Conservation (phyloP, 768 basidiomycete species). For the Hygrophoropsis aurantiaca region DNA sequence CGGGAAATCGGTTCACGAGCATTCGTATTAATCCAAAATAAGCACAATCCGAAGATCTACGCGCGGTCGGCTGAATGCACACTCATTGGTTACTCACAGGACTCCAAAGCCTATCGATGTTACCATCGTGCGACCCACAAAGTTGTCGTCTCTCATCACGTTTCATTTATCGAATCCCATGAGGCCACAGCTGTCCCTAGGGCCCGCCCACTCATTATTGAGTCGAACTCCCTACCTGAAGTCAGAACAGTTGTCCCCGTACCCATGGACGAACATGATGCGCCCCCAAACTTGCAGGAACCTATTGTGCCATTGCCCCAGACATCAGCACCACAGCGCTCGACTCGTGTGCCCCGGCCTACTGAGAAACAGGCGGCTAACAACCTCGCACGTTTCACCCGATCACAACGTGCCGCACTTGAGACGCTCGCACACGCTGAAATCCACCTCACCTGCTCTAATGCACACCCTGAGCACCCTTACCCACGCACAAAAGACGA, state of each 20-base stretch:
- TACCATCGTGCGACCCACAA: constrained; percentile 12
- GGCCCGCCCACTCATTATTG: neutral
- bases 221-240: neutral
- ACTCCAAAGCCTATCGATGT: constrained; percentile 24
- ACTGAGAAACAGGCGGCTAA: constrained; percentile 9
- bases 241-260: neutral
- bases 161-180: constrained; percentile 20
- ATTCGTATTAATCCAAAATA: constrained; percentile 16
- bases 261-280: neutral
- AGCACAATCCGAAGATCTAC: constrained; percentile 19
- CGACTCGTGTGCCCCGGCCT: constrained; percentile 8
- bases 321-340: neutral
- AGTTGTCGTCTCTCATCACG: constrained; percentile 13
- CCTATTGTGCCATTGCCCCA: neutral
- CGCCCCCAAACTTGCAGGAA: neutral
- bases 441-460: neutral
- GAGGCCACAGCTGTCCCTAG: neutral
- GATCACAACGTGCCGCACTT: constrained; percentile 1
- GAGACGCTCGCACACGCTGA: neutral
- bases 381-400: constrained; percentile 2
- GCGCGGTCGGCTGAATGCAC: constrained; percentile 15
- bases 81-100: constrained; percentile 20
- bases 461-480: neutral
- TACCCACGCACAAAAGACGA: neutral
- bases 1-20: constrained; percentile 23